Conservation (phyloP, 2,329 filamentous ascomycete genomes). For the Aspergillus pseudoglaucus region DNA sequence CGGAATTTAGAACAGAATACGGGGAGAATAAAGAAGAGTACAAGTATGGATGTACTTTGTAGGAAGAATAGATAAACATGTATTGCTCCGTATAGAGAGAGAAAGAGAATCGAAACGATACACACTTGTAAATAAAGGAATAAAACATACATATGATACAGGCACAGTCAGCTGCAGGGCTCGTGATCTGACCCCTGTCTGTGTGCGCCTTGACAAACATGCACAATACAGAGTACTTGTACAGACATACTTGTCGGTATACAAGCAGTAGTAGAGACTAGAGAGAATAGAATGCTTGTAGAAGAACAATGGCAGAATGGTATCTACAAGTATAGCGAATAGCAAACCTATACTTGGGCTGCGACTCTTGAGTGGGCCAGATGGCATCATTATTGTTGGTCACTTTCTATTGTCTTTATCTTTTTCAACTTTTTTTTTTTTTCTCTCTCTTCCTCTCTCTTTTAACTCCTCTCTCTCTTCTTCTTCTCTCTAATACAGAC, state of each 20-base stretch:
- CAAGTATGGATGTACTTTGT: background rate
- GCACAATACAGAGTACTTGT: background rate
- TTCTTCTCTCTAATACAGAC: background rate
- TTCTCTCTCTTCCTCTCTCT: background rate
- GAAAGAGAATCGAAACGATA: background rate
- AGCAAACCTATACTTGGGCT: background rate
- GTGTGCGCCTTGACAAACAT: no score
- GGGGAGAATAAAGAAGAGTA: background rate
- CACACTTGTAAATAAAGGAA: background rate
- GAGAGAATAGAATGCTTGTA: background rate
- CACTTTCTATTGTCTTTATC: background rate
- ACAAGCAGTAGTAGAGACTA: no score
- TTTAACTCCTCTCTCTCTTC: background rate
- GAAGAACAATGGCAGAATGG: background rate
- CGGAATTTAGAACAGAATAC: constrained; percentile 1
- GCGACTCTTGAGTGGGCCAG: background rate
- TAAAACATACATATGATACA: background rate
- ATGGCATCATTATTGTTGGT: background rate
- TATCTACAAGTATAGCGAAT: background rate
- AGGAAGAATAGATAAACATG: constrained; percentile 1
- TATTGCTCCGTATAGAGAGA: background rate
- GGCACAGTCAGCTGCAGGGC: no score
- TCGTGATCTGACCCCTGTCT: no score
- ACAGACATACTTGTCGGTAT: no score
- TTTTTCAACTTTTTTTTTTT: background rate